These are phyloP conservation scores for Wickerhamiella allomyrinae DNA, from an alignment of 805 yeast species.

Conservation along the genomic window DNA sequence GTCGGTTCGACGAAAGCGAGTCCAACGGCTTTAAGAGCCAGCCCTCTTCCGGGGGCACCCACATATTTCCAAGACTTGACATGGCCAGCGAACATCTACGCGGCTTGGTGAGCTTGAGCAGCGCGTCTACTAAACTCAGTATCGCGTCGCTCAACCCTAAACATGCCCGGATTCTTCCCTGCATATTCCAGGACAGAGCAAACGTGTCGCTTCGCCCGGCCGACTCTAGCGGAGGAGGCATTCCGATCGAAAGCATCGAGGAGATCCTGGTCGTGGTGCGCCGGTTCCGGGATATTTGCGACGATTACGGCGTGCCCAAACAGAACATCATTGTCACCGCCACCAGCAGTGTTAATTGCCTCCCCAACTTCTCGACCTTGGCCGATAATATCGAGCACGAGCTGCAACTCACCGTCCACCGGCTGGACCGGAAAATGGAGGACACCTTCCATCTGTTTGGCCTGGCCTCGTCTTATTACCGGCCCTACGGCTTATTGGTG, in stretches of 20 bases:
- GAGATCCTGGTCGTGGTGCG: conserved; percentile 51
- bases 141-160: conserved; percentile 55
- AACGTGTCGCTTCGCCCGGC: conserved; percentile 52
- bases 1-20: too few relatives aligned
- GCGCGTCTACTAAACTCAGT: conserved; percentile 60
- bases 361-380: neutral
- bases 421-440: neutral
- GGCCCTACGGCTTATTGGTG: conserved; percentile 51
- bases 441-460: conserved; percentile 51
- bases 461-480: conserved; percentile 57
- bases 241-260: conserved; percentile 31
- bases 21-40: too few relatives aligned
- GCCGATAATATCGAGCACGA: neutral
- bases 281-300: conserved; percentile 55
- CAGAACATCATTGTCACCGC: conserved; percentile 57
- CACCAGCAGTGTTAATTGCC: neutral
- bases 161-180: conserved; percentile 65
- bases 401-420: neutral
- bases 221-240: conserved; percentile 8
- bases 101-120: conserved; percentile 56
- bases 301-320: conserved; percentile 54
- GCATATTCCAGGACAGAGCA: conserved; percentile 59
- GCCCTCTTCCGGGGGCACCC: too few relatives aligned
- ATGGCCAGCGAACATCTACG: neutral
- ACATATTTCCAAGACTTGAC: too few relatives aligned